These are phyloP conservation scores for Tetrahymena borealis DNA, from an alignment of 73 alveolate genomes.

Conservation along the genomic window DNA sequence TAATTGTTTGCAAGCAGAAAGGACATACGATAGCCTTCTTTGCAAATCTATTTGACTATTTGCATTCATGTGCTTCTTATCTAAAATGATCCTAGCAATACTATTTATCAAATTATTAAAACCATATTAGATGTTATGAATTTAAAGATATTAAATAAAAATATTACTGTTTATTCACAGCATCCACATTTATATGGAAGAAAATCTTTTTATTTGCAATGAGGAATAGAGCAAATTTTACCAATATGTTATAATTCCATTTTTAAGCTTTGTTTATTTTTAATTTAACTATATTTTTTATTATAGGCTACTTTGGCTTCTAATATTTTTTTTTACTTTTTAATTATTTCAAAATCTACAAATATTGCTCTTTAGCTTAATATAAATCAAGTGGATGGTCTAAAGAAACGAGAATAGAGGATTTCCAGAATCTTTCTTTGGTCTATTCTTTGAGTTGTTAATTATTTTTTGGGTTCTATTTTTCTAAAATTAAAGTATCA, in stretches of 20 bases:
- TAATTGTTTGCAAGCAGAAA: background rate
- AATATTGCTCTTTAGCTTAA: background rate
- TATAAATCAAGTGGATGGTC: background rate
- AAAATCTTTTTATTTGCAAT: background rate
- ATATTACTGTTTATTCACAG: background rate
- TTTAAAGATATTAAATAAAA: background rate
- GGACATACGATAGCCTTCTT: background rate
- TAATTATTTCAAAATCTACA: no score
- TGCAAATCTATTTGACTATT: background rate
- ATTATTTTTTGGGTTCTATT: no score
- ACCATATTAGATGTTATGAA: background rate
- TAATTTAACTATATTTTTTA: background rate
- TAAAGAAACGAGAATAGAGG: constrained; percentile 1
- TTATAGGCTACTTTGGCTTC: background rate
- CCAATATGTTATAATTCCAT: background rate
- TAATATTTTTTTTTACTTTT: no score
- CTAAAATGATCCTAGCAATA: background rate
- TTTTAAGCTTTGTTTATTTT: background rate
- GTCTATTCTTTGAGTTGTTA: background rate
- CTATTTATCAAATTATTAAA: background rate
- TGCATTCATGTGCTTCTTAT: background rate
- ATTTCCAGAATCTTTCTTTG: background rate
- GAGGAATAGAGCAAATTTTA: background rate
- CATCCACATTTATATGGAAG: background rate
- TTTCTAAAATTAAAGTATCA: no score